Base-by-base conservation (phyloP, 257 asterid species). In the Solanum dulcamara region DNA sequence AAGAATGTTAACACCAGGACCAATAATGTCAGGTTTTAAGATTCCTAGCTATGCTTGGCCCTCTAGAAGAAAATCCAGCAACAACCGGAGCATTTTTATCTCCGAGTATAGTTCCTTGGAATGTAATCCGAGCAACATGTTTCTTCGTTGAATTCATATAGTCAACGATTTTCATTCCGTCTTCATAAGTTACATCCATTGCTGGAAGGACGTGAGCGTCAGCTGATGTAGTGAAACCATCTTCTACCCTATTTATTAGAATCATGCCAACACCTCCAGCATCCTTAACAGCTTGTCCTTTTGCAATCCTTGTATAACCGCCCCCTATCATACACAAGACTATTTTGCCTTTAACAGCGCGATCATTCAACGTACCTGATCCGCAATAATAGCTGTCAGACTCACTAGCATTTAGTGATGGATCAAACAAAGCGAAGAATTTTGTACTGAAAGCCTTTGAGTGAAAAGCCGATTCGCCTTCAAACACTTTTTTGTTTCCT, bases 21-120 rank as follows among this genome's bases (percentile, higher is more conserved):
- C 93, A 8, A 93, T 46, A 13, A 94, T 90, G 11, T 94, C 95
- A 4, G 95, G 98, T 64, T 94, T 94, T 14, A 94, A 70, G 44
- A 93, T 93, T 4, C 95, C 91, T 91, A 1, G 40, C 51, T 1
- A 0, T 0, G 83, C 62, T 91, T 0, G 97, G 96, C 1, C 97
- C 97, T n/a, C 94, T 80, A 1, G 94, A 83, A 1, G 94, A 93
- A 79, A 89, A 93, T 2, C 71, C 77, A 1, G 93, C 91, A 22
- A 92, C 92, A 1, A 38, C 32, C 0, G 95, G 97, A 30, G 92
- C 93, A 9, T 77, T 75, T 15, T 59, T 26, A 7, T 89, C 91
- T 0, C 93, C 94, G 0, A 88, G 80, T 10, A 89, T 35, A 2
- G 94, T 92, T 64, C 93, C 94, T 85, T 84, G 86, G 89, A 90